phyloP scores from a whole-genome alignment of 257 asterid species.

The Fraxinus cuspidata region DNA sequence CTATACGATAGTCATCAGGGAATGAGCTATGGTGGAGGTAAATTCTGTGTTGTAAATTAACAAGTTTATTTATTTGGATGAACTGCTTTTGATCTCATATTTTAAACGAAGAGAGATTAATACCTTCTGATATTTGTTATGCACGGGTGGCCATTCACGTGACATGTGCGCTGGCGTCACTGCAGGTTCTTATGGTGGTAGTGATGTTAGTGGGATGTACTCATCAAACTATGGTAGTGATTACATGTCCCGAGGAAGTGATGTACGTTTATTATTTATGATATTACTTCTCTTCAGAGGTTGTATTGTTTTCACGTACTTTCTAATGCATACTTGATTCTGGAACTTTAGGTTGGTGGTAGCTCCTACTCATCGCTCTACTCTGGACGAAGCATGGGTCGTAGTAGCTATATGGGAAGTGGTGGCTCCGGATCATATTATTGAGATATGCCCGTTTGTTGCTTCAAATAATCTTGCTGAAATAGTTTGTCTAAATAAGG shows the following conservation, averaged over 20 bases:
- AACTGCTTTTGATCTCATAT: background rate
- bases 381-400: conserved; percentile 74
- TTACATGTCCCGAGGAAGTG: conserved; percentile 74
- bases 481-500: conserved; percentile 18
- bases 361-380: conserved; percentile 85
- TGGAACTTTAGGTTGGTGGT: conserved; percentile 63
- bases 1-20: conserved; percentile 79
- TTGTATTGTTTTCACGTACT: background rate
- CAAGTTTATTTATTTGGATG: background rate
- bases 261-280: conserved; percentile 50
- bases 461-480: conserved; percentile 20
- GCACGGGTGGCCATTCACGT: background rate
- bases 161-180: background rate
- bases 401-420: conserved; percentile 79
- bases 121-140: background rate
- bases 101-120: background rate
- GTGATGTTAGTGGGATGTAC: conserved; percentile 80
- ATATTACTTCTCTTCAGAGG: background rate
- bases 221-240: conserved; percentile 79
- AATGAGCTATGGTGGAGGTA: conserved; percentile 85
- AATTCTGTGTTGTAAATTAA: background rate
- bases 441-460: conserved; percentile 49
- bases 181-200: conserved; percentile 79
- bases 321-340: conserved; percentile 12
- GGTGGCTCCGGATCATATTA: conserved; percentile 86